These are phyloP conservation scores for Pythium sukuiense DNA, from an alignment of 352 stramenopile species.

Conservation along the genomic window DNA sequence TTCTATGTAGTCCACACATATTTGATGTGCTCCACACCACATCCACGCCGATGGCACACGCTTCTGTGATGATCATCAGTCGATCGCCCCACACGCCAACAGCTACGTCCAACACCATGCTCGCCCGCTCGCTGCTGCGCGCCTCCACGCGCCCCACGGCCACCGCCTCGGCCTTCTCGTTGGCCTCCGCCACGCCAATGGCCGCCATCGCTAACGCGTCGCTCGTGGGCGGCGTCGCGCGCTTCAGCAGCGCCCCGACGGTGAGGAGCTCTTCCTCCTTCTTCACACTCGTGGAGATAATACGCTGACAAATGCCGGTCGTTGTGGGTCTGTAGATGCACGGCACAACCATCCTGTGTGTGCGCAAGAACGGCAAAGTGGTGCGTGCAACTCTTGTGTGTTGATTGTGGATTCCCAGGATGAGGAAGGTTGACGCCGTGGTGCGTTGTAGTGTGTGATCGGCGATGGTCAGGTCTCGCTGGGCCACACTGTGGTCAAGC, in stretches of 20 bases:
- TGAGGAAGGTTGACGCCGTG: background rate
- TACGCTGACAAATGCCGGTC: background rate
- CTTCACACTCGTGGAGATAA: background rate
- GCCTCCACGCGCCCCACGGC: constrained; percentile 34
- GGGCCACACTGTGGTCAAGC: constrained; percentile 95
- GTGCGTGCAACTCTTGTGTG: constrained; percentile 47
- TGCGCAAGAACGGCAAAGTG: constrained; percentile 97
- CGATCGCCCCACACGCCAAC: background rate
- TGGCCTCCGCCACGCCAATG: constrained; percentile 5
- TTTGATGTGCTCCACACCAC: background rate
- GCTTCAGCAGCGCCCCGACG: constrained; percentile 59
- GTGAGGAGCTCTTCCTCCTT: constrained; percentile 25
- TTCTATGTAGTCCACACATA: background rate
- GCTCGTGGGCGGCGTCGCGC: constrained; percentile 27
- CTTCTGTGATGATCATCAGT: background rate
- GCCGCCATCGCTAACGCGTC: constrained; percentile 22
- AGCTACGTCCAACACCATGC: constrained; percentile 35
- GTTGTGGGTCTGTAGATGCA: constrained; percentile 70
- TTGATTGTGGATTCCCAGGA: background rate
- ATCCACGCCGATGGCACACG: background rate
- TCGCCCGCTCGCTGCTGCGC: constrained; percentile 51
- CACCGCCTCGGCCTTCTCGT: constrained; percentile 21
- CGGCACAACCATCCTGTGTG: constrained; percentile 97
- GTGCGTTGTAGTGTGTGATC: constrained; percentile 85
- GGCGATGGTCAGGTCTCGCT: constrained; percentile 98